Evolutionary conservation across 2,329 filamentous ascomycete genomes (phyloP), one percentile per base, ranked within the genome.

Genomic region (Ploettnerulaceae sp.): DNA sequence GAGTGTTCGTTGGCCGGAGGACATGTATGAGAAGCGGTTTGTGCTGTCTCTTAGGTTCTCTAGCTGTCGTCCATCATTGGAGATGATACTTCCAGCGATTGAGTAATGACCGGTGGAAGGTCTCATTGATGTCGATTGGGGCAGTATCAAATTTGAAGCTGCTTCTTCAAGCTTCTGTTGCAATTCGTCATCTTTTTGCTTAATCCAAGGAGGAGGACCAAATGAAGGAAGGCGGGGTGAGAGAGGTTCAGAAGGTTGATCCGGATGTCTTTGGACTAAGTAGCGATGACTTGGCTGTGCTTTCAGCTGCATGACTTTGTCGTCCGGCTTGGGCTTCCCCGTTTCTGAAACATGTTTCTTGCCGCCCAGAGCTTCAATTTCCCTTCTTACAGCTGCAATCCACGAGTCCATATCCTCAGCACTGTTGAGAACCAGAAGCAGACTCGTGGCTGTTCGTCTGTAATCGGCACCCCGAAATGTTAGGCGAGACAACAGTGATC

Each of bases 401-500:
- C 87, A 93, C 33, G 71, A 68, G 49, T 89, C 82, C 84, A 91
- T 86, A 34, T 86, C 81, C 52, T 84, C 79, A 2, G 83, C 81
- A 50, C 70, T 79, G 42, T 88, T 79, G 53, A 90, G 81, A 0
- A 91, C 79, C 62, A 93, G 73, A 18, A 93, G 67, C 45, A 89
- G 75, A 52, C 80, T 85, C 1, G 77, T 73, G 1, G 77, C 76
- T 14, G 73, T 69, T 51, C 75, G 74, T 59, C 56, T 47, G 45
- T 75, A 77, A 45, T 82, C 77, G 7, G 69, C 63, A 29, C 69
- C 72, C 31, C 79, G 75, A 31, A 85, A 75, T 2, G 80, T 74
- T 39, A 88, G 68, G 44, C 82, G 77, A 1, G 82, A 79, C 24
- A 88, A 72, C 3, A 89, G 65, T 1, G 82, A 85, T 39, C 77